These are phyloP conservation scores for Eucalyptus melliodora DNA, from an alignment of 345 rosid species.

Conservation along the genomic window DNA sequence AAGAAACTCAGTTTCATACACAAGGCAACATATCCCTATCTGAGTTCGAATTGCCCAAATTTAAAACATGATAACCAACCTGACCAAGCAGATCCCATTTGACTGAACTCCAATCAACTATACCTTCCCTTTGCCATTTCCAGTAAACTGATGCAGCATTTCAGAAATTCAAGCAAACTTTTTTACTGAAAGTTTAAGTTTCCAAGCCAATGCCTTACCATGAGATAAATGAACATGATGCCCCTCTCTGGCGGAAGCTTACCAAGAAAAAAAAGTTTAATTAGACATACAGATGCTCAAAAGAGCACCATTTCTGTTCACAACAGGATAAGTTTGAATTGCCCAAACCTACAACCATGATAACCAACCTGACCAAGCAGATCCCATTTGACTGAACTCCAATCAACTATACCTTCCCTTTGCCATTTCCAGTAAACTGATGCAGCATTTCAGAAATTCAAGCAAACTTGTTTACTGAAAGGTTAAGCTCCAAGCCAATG, in stretches of 20 bases:
- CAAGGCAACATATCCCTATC: background rate
- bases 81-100: background rate
- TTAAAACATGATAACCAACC: background rate
- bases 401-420: background rate
- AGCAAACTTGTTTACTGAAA: background rate
- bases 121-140: background rate
- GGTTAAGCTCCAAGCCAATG: background rate
- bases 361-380: background rate
- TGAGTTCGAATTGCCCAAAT: background rate
- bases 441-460: background rate
- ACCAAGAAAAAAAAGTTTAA: background rate
- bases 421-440: background rate
- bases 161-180: background rate
- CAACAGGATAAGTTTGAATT: background rate
- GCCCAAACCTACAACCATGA: background rate
- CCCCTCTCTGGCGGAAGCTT: background rate
- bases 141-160: background rate
- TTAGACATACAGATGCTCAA: background rate
- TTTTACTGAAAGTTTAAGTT: background rate
- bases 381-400: background rate
- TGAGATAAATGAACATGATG: background rate
- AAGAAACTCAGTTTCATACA: background rate
- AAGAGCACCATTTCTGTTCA: background rate
- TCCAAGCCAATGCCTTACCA: background rate
- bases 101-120: background rate